phyloP scores from a whole-genome alignment of 1,284 basidiomycete species.

The Rhodotorula sp. region DNA sequence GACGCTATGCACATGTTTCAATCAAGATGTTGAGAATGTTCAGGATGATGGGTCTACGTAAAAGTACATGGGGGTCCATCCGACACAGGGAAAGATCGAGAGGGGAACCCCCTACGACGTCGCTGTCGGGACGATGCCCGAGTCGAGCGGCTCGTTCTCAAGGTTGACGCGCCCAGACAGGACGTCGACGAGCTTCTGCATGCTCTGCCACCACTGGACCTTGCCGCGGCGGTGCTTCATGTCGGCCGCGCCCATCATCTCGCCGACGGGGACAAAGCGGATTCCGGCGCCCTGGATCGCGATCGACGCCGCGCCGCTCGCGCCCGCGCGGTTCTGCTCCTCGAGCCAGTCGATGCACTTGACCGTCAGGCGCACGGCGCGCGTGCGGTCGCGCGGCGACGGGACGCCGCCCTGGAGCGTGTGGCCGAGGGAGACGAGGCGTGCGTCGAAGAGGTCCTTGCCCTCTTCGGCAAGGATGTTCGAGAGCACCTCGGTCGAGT shows the following conservation, averaged over 20 bases:
- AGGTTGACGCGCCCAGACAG: slow-evolving; percentile 31
- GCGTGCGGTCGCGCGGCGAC: slow-evolving; percentile 87
- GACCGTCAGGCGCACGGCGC: slow-evolving; percentile 84
- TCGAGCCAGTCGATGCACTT: slow-evolving; percentile 95
- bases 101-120: not conserved
- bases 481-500: slow-evolving; percentile 87
- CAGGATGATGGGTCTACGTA: not conserved
- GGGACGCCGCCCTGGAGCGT: slow-evolving; percentile 94
- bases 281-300: slow-evolving; percentile 82
- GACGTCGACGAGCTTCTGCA: slow-evolving; percentile 55
- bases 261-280: slow-evolving; percentile 76
- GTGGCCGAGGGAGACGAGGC: slow-evolving; percentile 90
- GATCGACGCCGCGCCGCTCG: slow-evolving; percentile 73
- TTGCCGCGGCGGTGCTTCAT: slow-evolving; percentile 85
- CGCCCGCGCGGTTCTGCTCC: slow-evolving; percentile 60
- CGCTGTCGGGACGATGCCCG: slow-evolving; percentile 10
- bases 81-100: not conserved
- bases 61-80: no score
- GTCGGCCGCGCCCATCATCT: slow-evolving; percentile 83
- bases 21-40: no score
- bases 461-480: slow-evolving; percentile 96
- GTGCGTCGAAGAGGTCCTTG: slow-evolving; percentile 84
- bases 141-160: slow-evolving; percentile 25
- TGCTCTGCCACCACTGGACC: slow-evolving; percentile 74
- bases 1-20: no score